Conservation (phyloP, 2,329 filamentous ascomycete species). For the Pseudopyrenochaeta lycopersici region DNA sequence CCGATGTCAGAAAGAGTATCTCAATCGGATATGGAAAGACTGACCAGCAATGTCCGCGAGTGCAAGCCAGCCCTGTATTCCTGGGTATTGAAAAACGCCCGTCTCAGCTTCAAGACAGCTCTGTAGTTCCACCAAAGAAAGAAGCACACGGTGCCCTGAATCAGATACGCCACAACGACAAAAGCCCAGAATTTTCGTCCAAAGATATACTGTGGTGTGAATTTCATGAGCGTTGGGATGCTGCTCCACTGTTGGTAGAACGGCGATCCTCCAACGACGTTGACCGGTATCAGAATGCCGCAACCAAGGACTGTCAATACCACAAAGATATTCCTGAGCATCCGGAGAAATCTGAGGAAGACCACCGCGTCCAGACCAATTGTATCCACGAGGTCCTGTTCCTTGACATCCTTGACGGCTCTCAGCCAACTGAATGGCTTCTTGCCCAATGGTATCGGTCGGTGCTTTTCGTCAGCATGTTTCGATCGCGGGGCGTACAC, state of each 20-base stretch:
- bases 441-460: slow-evolving; percentile 83
- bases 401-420: slow-evolving; percentile 78
- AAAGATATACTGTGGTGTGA: slow-evolving; percentile 68
- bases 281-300: slow-evolving; percentile 81
- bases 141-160: slow-evolving; percentile 75
- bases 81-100: slow-evolving; percentile 81
- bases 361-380: slow-evolving; percentile 91
- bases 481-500: slow-evolving; percentile 95
- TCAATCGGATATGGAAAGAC: slow-evolving; percentile 1
- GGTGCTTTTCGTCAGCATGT: slow-evolving; percentile 89
- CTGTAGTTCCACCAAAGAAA: slow-evolving; percentile 93
- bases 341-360: slow-evolving; percentile 85
- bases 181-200: slow-evolving; percentile 65
- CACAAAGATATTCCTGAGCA: slow-evolving; percentile 90
- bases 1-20: slow-evolving; percentile 1
- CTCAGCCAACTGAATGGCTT: slow-evolving; percentile 87
- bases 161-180: slow-evolving; percentile 67
- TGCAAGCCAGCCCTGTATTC: slow-evolving; percentile 91
- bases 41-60: slow-evolving; percentile 68
- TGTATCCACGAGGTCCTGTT: slow-evolving; percentile 79
- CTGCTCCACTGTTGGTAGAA: slow-evolving; percentile 39
- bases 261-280: slow-evolving; percentile 60
- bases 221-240: slow-evolving; percentile 51
- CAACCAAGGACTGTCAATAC: slow-evolving; percentile 77
- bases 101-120: slow-evolving; percentile 72